Percentiles rank a stretch among this genome's conserved stretches.
These are phyloP conservation scores for Xylogone sp. DNA, from an alignment of 2,329 filamentous ascomycete species.

Conservation along the genomic window DNA sequence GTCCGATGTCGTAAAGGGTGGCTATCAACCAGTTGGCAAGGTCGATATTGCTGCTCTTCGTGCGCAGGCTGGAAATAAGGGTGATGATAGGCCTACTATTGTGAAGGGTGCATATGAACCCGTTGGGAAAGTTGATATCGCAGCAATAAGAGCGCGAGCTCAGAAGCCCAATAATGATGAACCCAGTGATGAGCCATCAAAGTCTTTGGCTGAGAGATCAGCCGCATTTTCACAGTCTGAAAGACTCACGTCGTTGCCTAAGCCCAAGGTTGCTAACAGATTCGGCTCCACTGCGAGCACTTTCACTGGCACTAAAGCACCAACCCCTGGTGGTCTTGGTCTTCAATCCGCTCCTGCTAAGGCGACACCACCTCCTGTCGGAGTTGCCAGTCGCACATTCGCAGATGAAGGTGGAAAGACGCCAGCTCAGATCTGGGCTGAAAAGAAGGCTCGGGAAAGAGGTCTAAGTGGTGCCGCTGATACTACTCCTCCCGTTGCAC, in stretches of 20 bases:
- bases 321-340: constrained; percentile 66
- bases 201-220: constrained; percentile 70
- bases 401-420: constrained; percentile 95
- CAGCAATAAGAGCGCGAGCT: constrained; percentile 81
- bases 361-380: constrained; percentile 56
- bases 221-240: constrained; percentile 72
- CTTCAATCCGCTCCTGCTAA: constrained; percentile 58
- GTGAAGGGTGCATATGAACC: constrained; percentile 95
- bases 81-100: constrained; percentile 75
- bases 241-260: constrained; percentile 81
- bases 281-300: constrained; percentile 66
- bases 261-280: constrained; percentile 91
- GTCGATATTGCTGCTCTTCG: constrained; percentile 95
- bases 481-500: constrained; percentile 37
- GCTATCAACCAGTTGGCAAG: constrained; percentile 92
- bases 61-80: constrained; percentile 62
- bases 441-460: constrained; percentile 86
- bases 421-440: constrained; percentile 93
- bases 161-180: constrained; percentile 53
- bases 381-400: constrained; percentile 85
- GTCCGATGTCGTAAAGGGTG: constrained; percentile 71
- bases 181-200: constrained; percentile 48
- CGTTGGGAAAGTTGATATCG: constrained; percentile 94
- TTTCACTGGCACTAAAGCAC: constrained; percentile 87
- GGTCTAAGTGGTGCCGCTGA: constrained; percentile 49